Evolutionary conservation across 1,139 yeast species (phyloP).

Genomic region (Candida sp.): DNA sequence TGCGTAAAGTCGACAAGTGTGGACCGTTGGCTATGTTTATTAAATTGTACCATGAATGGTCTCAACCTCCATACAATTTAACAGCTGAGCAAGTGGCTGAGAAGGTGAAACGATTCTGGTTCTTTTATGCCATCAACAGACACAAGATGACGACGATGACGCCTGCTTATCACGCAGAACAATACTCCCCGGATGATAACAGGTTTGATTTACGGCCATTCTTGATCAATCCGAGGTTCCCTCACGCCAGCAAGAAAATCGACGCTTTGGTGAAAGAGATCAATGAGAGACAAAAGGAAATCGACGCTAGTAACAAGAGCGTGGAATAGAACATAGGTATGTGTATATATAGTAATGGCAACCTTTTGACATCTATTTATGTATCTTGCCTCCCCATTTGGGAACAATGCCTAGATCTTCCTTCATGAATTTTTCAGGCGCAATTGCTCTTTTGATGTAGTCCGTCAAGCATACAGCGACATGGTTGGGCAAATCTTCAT

Average conservation of each 20-base stretch:
- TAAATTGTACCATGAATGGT: conserved; percentile 91
- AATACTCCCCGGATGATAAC: conserved; percentile 97
- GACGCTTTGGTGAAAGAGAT: conserved; percentile 69
- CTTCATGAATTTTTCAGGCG: conserved; percentile 38
- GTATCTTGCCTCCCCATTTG: conserved; percentile 56
- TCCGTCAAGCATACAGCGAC: conserved; percentile 61
- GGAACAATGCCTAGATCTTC: conserved; percentile 46
- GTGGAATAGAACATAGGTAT: conserved; percentile 32
- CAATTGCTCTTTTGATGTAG: conserved; percentile 50
- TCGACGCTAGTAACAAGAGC: conserved; percentile 25
- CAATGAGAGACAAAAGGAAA: conserved; percentile 39
- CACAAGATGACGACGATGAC: conserved; percentile 98
- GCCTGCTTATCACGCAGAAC: conserved; percentile 97
- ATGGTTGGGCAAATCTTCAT: conserved; percentile 83
- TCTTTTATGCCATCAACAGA: conserved; percentile 91
- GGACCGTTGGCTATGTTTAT: conserved; percentile 97
- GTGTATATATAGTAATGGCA: background rate
- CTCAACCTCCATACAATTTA: conserved; percentile 64
- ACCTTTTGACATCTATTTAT: conserved; percentile 21
- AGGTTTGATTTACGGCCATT: conserved; percentile 96
- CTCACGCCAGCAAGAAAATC: conserved; percentile 89
- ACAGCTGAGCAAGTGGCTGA: conserved; percentile 87
- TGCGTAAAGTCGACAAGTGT: conserved; percentile 91
- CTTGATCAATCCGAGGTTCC: conserved; percentile 87
- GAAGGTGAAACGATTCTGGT: conserved; percentile 91